Base-by-base conservation (phyloP, 352 stramenopile species). In the Plasmopara halstedii region DNA sequence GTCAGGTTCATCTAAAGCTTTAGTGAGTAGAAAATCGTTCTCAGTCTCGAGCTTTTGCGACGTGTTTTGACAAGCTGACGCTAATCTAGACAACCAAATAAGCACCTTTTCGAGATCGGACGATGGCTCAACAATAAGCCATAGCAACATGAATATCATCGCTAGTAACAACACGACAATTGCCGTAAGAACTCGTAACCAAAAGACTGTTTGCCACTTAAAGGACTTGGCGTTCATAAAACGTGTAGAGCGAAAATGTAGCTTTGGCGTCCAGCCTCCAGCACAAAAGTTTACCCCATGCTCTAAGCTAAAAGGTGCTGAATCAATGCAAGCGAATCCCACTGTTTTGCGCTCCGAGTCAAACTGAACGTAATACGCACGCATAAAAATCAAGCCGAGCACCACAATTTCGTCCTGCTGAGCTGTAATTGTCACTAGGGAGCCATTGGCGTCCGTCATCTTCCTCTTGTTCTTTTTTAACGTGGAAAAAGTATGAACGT, bases 341-440 rank as follows among this genome's bases (percentile, higher is more conserved):
- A 87, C 57, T 2, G 46, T 60, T 11, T 56, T 50, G 7, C 42
- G 29, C 9, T 66, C 50, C 7, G 64, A 70, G 51, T 87, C 70
- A 48, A 87, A 87, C 31, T 62, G 57, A 14, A 69, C 70, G 55
- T 87, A 87, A 40, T 85, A 85, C n/a, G 72, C 53, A 20, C 75
- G 72, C 39, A 87, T 31, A 52, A 87, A 87, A 21, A 80, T 62
- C 13, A 73, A 67, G 14, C 75, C 75, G 4, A 87, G 62, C 23
- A 87, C 64, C 33, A 81, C 55, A 31, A 78, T 64, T n/a, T n/a
- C n/a, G n/a, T 31, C 45, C 8, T 52, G 43, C 11, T 22, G 42
- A 21, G 50, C 11, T 14, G 48, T 56, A 15, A 21, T 51, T 3
- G 31, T 47, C 47, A 56, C 39, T 15, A 53, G 33, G 3, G 54